Evolutionary conservation across 257 asterid genomes (phyloP).

Genomic region (Buddleja alternifolia): DNA sequence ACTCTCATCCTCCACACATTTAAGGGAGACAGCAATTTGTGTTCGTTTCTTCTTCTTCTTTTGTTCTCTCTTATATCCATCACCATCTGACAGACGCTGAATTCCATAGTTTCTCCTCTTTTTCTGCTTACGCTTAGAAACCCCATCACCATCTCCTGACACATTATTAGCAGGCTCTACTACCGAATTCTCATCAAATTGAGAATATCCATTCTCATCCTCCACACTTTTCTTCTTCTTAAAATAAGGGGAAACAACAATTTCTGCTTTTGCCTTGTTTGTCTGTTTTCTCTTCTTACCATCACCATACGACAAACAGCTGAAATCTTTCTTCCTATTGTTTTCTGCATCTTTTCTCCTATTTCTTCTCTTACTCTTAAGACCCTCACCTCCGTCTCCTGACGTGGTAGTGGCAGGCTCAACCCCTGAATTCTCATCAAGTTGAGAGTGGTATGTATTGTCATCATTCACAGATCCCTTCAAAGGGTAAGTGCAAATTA

Average conservation of each 20-base stretch:
- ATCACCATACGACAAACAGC: neutral
- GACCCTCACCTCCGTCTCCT: neutral
- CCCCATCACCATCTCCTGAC: neutral
- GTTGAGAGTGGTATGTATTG: neutral
- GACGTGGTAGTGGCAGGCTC: neutral
- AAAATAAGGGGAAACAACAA: neutral
- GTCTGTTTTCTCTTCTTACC: slow-evolving; percentile 7
- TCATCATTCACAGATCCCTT: neutral
- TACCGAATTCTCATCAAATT: neutral
- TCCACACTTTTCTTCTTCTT: neutral
- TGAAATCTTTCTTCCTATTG: slow-evolving; percentile 2
- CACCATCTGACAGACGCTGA: neutral
- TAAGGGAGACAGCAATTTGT: slow-evolving; percentile 11
- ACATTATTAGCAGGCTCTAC: neutral
- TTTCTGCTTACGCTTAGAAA: neutral
- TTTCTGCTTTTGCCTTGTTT: slow-evolving; percentile 10
- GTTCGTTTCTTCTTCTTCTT: neutral
- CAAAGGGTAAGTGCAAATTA: neutral
- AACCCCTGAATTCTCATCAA: slow-evolving; percentile 5
- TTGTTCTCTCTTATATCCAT: neutral
- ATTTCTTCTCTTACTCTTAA: slow-evolving; percentile 15
- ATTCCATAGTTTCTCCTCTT: neutral
- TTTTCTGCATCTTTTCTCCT: slow-evolving; percentile 17
- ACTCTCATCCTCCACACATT: neutral
- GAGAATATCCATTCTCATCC: neutral